phyloP scores from a whole-genome alignment of 345 rosid genomes.

The Citrus reticulata region DNA sequence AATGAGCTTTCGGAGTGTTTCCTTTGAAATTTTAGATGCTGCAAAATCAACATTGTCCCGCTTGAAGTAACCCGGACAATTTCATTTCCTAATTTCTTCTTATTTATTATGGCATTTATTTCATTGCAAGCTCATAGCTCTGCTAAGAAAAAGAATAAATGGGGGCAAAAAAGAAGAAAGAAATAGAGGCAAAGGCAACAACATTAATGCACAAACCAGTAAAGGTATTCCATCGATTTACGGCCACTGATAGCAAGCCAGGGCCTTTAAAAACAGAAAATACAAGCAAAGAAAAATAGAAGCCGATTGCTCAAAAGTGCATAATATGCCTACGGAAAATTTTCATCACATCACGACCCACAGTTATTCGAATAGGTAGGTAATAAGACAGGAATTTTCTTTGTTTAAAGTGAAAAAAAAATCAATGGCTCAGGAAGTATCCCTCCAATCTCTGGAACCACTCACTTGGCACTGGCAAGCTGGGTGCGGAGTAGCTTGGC shows the following conservation, averaged over 20 bases:
- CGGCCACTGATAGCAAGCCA: not conserved
- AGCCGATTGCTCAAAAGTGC: constrained; percentile 11
- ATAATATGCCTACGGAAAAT: constrained; percentile 18
- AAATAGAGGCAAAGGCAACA: not conserved
- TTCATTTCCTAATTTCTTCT: no score
- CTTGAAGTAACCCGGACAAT: no score
- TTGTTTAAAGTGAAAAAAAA: not conserved
- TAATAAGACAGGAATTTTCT: constrained; percentile 5
- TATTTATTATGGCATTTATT: no score
- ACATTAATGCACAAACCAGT: constrained; percentile 16
- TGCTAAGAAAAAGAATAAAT: no score
- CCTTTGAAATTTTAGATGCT: no score
- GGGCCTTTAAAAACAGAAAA: not conserved
- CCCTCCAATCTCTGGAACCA: constrained; percentile 9
- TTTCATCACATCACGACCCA: constrained; percentile 11
- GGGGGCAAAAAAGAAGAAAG: no score
- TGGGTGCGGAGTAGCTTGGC: constrained; percentile 87
- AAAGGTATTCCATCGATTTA: constrained; percentile 22
- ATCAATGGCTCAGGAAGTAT: not conserved
- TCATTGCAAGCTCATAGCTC: no score
- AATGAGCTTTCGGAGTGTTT: no score
- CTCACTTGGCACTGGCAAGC: constrained; percentile 85
- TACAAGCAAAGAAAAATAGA: not conserved
- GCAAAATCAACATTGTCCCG: no score
- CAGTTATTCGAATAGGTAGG: constrained; percentile 22